Percentiles rank a stretch among this genome's conserved stretches.
phyloP scores from a whole-genome alignment of 352 stramenopile species.

The Vaucheria bursata region DNA sequence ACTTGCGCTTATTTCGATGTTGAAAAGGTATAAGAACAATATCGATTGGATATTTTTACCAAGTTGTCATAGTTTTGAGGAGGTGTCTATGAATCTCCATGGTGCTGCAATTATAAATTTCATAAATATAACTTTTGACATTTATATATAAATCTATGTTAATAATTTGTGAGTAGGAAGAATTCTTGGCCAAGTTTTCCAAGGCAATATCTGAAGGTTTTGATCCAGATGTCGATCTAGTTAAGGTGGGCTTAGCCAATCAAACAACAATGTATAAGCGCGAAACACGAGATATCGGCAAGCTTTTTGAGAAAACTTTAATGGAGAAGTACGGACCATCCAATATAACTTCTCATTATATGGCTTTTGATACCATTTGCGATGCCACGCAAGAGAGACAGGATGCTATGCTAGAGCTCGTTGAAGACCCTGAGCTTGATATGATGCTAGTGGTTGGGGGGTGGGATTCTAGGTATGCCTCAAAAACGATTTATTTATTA shows the following conservation, averaged over 20 bases:
- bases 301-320: slow-evolving; percentile 66
- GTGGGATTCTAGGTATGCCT: slow-evolving; percentile 60
- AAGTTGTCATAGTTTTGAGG: too few relatives aligned
- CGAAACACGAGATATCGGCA: slow-evolving; percentile 54
- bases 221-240: slow-evolving; percentile 67
- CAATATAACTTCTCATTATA: slow-evolving; percentile 61
- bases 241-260: slow-evolving; percentile 70
- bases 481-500: too few relatives aligned
- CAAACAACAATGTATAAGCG: slow-evolving; percentile 81
- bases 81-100: too few relatives aligned
- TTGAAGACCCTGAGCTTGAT: slow-evolving; percentile 61
- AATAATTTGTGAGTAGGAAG: slow-evolving; percentile 24
- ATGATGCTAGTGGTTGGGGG: slow-evolving; percentile 73
- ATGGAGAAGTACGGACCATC: slow-evolving; percentile 68
- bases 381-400: slow-evolving; percentile 64
- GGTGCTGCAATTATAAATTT: too few relatives aligned
- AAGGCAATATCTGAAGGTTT: slow-evolving; percentile 67
- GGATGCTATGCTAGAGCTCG: slow-evolving; percentile 66
- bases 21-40: too few relatives aligned
- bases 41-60: too few relatives aligned
- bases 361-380: slow-evolving; percentile 75
- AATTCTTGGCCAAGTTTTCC: slow-evolving; percentile 65
- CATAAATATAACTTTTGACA: too few relatives aligned
- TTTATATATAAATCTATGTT: too few relatives aligned
- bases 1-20: too few relatives aligned